Evolutionary conservation across 768 basidiomycete genomes (phyloP).

Genomic region (Tephrocybe sp.): DNA sequence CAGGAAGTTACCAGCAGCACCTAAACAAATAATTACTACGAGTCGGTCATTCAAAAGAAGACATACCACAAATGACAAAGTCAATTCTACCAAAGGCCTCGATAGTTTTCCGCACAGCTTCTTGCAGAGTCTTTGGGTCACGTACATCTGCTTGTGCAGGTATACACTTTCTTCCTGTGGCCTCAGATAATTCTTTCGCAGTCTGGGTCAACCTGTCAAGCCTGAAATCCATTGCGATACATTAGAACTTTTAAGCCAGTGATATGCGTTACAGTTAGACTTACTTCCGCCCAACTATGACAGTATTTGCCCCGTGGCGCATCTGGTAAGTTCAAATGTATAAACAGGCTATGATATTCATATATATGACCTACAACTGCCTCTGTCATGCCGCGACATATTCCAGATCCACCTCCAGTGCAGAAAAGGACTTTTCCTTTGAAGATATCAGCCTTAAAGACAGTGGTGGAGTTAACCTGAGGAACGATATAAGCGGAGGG

Average conservation of each 20-base stretch:
- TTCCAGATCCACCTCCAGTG: conserved; percentile 91
- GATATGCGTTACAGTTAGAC: conserved; percentile 20
- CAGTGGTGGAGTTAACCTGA: conserved; percentile 47
- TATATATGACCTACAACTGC: conserved; percentile 54
- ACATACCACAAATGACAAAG: conserved; percentile 89
- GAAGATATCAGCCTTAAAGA: conserved; percentile 83
- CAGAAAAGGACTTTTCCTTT: conserved; percentile 88
- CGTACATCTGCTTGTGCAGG: conserved; percentile 82
- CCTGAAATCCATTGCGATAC: conserved; percentile 32
- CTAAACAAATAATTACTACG: conserved; percentile 31
- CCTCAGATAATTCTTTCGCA: conserved; percentile 65
- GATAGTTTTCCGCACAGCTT: conserved; percentile 74
- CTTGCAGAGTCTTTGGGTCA: conserved; percentile 63
- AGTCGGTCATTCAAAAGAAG: neutral
- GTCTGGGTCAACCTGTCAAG: conserved; percentile 66
- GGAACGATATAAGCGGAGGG: conserved; percentile 40
- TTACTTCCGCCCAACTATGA: conserved; percentile 87
- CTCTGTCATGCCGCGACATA: conserved; percentile 87
- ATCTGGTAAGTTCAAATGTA: conserved; percentile 42
- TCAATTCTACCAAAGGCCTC: conserved; percentile 84
- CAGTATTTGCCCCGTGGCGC: conserved; percentile 77
- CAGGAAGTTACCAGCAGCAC: conserved; percentile 96
- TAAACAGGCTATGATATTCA: neutral
- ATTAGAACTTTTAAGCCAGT: neutral
- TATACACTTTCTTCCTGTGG: conserved; percentile 72